Evolutionary conservation across 116 monocot genomes (phyloP), one percentile per base, ranked within the genome.

Genomic region (Cymodocea nodosa): DNA sequence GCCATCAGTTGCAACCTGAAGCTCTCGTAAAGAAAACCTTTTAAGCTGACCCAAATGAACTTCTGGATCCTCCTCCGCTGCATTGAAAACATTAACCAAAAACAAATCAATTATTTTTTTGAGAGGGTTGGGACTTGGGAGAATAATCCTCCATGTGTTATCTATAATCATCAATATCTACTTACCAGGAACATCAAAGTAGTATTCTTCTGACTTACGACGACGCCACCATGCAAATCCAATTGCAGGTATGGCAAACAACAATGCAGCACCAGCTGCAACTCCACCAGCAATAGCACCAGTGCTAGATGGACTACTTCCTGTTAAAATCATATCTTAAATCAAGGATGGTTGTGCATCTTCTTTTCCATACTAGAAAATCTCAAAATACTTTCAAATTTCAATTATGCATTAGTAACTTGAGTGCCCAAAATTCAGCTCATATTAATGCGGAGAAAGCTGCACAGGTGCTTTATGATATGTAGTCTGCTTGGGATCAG

Each of bases 11-110:
- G 93, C 93, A 60, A 93, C 89, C 75, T 93, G 93, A 63, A 93
- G 75, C 56, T 93, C 93, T 67, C 89, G 77, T 23, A 93, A 75
- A 44, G 93, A 93, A 68, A 89, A 93, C 55, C 93, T 76, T 77
- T 89, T 89, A 35, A 93, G 87, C 77, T 93, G 89, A 18, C 93
- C 89, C 52, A 89, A 65, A 72, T 89, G 93, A 35, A 89, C 93
- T 66, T 93, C 93, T 40, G 93, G 83, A 71, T 89, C 93, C 69
- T 89, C 89, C 69, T 89, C 93, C 57, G 89, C 93, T 93, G 80
- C 59, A 71, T 15, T 66, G 64, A 40, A 34, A 74, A 63, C 30
- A 48, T 35, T 17, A 20, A 48, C 60, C 15, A 53, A 65, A 5
- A 48, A 65, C 8, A 23, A 23, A 65, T 10, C 15, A 40, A 22